Evolutionary conservation across 1,139 yeast species (phyloP), one percentile per base, ranked within the genome.

Genomic region (Pichiaceae sp.): DNA sequence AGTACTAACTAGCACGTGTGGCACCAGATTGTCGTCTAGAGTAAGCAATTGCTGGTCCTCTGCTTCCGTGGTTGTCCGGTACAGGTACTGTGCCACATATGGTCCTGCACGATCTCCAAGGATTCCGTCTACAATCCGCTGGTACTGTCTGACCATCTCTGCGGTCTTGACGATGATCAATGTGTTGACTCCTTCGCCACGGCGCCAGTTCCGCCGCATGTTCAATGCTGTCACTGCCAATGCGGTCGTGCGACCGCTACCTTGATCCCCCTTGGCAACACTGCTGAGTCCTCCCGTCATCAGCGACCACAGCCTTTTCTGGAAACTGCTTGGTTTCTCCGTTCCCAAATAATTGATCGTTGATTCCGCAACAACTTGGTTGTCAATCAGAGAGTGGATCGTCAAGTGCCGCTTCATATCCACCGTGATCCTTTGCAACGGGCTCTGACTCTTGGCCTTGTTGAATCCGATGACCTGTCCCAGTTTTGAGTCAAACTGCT

Each of bases 1-100:
- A 1, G 63, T 58, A 1, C 56, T 19, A 2, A 58, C 54, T 16
- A 58, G 31, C 8, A 57, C 40, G 37, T 55, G 58, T 1, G 62
- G 62, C 4, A 43, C 36, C 14, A 49, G 50, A n/a, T 16, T 16
- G 9, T 45, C 46, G 1, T 44, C 43, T 4, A 53, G 36, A 7
- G 38, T 34, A 12, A 38, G 44, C 29, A 52, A 52, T 36, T 57
- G 60, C 12, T 31, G 17, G 7, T 32, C 12, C 39, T 55, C 60
- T 15, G 40, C 47, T 9, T 40, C 45, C 2, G 42, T 42, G 12
- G 44, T 42, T 1, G 52, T 45, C 34, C 63, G 46, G 30, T 49
- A 53, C 21, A 57, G 35, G 35, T 48, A 54, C 32, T 57, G 62
- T 3, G 49, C 55, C 25, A 54, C 38, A 2, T 39, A 29, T n/a